A percentile compares a stretch with the other conserved stretches of the same genome.
Conservation (phyloP, 257 asterid genomes). For the Cinchona pubescens region DNA sequence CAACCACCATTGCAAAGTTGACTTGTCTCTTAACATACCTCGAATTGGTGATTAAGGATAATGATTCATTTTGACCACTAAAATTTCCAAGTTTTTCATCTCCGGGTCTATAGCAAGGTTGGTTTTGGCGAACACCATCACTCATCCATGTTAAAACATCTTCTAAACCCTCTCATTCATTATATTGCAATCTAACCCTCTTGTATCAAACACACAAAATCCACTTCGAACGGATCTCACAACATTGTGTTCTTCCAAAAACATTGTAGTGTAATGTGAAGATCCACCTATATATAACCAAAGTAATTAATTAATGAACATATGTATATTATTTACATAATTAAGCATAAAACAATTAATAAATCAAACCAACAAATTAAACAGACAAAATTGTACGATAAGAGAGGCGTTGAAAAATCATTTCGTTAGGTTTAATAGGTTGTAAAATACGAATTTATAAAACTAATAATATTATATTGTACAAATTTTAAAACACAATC, state of each 20-base stretch:
- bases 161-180: conserved; percentile 47
- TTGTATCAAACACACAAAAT: conserved; percentile 60
- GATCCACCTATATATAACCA: conserved; percentile 28
- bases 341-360: not conserved
- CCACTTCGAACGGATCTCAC: conserved; percentile 60
- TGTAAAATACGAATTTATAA: too few species aligned
- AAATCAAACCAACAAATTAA: too few species aligned
- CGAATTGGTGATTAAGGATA: conserved; percentile 17
- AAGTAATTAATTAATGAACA: not conserved
- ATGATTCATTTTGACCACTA: not conserved
- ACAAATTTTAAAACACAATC: too few species aligned
- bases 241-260: conserved; percentile 69
- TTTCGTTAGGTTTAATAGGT: too few species aligned
- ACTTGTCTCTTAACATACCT: conserved; percentile 50
- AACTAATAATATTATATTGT: too few species aligned
- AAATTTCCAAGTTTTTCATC: conserved; percentile 17
- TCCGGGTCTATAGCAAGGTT: conserved; percentile 46
- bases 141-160: conserved; percentile 57
- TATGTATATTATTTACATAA: not conserved
- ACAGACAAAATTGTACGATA: too few species aligned
- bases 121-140: conserved; percentile 56
- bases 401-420: too few species aligned
- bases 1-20: conserved; percentile 57
- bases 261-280: conserved; percentile 52
- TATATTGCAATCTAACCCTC: conserved; percentile 46